A percentile compares a stretch with the other conserved stretches of the same genome.
phyloP scores from a whole-genome alignment of 257 asterid species.

The Solanum dulcamara region DNA sequence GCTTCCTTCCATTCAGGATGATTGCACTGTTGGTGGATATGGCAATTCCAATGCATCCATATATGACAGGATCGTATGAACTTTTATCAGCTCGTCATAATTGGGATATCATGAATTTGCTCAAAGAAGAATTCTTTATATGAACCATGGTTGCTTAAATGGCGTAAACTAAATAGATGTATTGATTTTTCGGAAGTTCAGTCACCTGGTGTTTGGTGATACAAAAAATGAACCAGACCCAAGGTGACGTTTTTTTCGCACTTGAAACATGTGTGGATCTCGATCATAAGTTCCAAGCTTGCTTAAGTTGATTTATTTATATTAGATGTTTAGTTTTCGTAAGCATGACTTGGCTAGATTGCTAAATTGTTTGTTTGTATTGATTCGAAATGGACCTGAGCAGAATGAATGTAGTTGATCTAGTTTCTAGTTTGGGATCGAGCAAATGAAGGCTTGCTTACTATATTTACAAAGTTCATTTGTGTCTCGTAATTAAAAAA shows the following conservation, averaged over 20 bases:
- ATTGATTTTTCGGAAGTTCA: background rate
- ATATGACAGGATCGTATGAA: background rate
- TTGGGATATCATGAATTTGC: background rate
- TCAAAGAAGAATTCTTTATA: background rate
- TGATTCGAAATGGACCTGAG: background rate
- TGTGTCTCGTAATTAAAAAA: too few species aligned
- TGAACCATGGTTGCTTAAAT: background rate
- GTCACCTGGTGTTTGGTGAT: background rate
- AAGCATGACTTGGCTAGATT: too few species aligned
- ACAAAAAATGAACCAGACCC: background rate
- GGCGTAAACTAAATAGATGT: background rate
- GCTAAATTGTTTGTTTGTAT: background rate
- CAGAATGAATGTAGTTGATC: background rate
- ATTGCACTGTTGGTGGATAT: constrained; percentile 3
- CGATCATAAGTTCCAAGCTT: background rate
- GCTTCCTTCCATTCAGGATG: constrained; percentile 14
- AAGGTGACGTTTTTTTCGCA: background rate
- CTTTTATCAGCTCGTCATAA: background rate
- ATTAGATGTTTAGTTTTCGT: too few species aligned
- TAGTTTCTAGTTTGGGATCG: too few species aligned
- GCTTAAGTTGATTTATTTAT: background rate
- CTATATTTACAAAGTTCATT: too few species aligned
- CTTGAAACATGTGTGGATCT: background rate
- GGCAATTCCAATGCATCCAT: background rate
- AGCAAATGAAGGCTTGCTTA: too few species aligned